Conservation (phyloP, 495 filamentous ascomycete genomes). For the Penicillium mononematosum region DNA sequence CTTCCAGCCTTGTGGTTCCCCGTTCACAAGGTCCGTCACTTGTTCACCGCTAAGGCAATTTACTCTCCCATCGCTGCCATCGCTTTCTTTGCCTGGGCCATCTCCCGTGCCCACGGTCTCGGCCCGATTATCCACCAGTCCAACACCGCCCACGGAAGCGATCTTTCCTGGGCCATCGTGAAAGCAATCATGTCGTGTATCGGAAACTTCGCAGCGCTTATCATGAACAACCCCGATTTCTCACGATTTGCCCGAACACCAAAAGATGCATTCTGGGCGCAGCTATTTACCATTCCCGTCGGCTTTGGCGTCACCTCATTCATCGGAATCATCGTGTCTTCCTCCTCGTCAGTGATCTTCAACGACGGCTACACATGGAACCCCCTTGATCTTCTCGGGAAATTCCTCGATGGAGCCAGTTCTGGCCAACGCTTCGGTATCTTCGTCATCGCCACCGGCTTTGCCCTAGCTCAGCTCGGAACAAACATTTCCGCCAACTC, state of each 20-base stretch:
- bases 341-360: conserved; percentile 77
- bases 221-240: conserved; percentile 83
- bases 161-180: conserved; percentile 77
- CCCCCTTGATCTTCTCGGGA: conserved; percentile 70
- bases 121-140: conserved; percentile 82
- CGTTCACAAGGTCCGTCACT: conserved; percentile 63
- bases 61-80: conserved; percentile 82
- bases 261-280: conserved; percentile 82
- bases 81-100: conserved; percentile 87
- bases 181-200: conserved; percentile 84
- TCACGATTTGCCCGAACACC: conserved; percentile 81
- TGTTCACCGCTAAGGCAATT: conserved; percentile 89
- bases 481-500: conserved; percentile 95
- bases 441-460: conserved; percentile 80
- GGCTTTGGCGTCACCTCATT: conserved; percentile 89
- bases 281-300: conserved; percentile 80
- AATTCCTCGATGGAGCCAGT: conserved; percentile 72
- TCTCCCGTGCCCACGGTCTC: conserved; percentile 77
- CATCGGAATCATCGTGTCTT: conserved; percentile 92
- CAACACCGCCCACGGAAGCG: conserved; percentile 60
- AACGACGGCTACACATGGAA: conserved; percentile 78
- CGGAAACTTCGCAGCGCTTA: conserved; percentile 87
- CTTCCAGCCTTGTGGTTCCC: conserved; percentile 82
- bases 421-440: conserved; percentile 80
- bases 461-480: conserved; percentile 83